These are phyloP conservation scores for Prunus davidiana DNA, from an alignment of 306 rosid genomes.

Conservation along the genomic window DNA sequence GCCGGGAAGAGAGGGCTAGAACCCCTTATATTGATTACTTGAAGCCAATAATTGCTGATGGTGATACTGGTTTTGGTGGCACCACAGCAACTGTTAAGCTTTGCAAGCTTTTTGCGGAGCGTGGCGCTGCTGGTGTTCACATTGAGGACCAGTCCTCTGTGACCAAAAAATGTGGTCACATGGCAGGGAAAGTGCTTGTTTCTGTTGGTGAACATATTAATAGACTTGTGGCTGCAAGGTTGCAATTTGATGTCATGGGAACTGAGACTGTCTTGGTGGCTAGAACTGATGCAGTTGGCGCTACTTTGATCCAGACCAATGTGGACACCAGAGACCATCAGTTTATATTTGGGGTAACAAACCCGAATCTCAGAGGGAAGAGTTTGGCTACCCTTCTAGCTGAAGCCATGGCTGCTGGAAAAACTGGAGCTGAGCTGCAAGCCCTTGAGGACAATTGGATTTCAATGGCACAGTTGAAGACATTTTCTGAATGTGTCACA, in stretches of 20 bases:
- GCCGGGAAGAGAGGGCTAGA: slow-evolving; percentile 68
- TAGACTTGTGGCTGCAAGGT: slow-evolving; percentile 84
- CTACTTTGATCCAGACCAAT: slow-evolving; percentile 79
- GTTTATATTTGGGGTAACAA: slow-evolving; percentile 80
- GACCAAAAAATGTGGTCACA: slow-evolving; percentile 94
- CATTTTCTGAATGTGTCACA: slow-evolving; percentile 67
- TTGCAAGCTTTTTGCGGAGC: slow-evolving; percentile 92
- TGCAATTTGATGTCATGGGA: slow-evolving; percentile 95
- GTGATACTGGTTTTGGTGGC: slow-evolving; percentile 88
- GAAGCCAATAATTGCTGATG: slow-evolving; percentile 93
- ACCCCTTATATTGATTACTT: slow-evolving; percentile 83
- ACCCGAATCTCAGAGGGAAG: slow-evolving; percentile 51
- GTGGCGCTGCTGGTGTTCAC: slow-evolving; percentile 96
- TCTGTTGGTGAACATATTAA: slow-evolving; percentile 80
- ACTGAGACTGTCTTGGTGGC: slow-evolving; percentile 88
- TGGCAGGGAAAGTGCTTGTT: slow-evolving; percentile 94
- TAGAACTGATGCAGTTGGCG: slow-evolving; percentile 84
- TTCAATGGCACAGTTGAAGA: slow-evolving; percentile 61
- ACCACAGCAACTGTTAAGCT: slow-evolving; percentile 91
- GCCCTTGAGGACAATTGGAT: slow-evolving; percentile 73
- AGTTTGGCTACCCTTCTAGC: slow-evolving; percentile 56
- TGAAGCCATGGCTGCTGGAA: slow-evolving; percentile 62
- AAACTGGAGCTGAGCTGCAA: slow-evolving; percentile 76
- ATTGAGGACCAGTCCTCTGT: slow-evolving; percentile 93
- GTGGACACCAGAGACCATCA: slow-evolving; percentile 82